Conservation (phyloP, 768 basidiomycete species). For the Tulasnella sp. region DNA sequence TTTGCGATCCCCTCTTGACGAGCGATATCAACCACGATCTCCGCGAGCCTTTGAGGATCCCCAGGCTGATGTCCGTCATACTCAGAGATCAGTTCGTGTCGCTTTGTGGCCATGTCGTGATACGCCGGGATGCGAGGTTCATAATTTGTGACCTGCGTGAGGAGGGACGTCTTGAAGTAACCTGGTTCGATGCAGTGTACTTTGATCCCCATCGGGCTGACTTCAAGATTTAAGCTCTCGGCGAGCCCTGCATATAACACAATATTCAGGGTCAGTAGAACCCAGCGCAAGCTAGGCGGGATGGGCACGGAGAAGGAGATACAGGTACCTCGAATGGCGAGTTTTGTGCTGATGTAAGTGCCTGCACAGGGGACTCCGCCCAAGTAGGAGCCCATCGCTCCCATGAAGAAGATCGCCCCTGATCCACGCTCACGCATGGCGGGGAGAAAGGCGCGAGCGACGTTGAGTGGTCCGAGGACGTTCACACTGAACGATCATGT, state of each 20-base stretch:
- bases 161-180: not conserved
- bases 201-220: not conserved
- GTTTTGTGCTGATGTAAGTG: not conserved
- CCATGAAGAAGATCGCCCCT: constrained; percentile 34
- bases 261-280: too few relatives aligned
- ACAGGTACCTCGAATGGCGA: not conserved
- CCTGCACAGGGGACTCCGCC: not conserved
- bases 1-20: too few relatives aligned
- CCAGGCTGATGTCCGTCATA: too few relatives aligned
- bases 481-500: constrained; percentile 27
- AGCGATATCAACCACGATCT: too few relatives aligned
- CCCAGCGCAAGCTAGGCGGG: too few relatives aligned
- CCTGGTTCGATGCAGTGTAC: constrained; percentile 8
- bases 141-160: not conserved
- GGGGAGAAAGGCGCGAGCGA: constrained; percentile 37
- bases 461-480: constrained; percentile 34
- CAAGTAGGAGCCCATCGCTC: constrained; percentile 10
- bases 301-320: not conserved
- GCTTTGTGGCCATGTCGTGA: too few relatives aligned
- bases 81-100: too few relatives aligned
- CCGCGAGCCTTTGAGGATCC: too few relatives aligned
- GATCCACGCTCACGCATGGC: constrained; percentile 35
- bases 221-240: not conserved
- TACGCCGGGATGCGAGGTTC: not conserved
- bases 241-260: not conserved